A percentile compares a stretch with the other conserved stretches of the same genome.
These are phyloP conservation scores for Parafenestella ontariensis DNA, from an alignment of 2,329 filamentous ascomycete genomes.

Conservation along the genomic window DNA sequence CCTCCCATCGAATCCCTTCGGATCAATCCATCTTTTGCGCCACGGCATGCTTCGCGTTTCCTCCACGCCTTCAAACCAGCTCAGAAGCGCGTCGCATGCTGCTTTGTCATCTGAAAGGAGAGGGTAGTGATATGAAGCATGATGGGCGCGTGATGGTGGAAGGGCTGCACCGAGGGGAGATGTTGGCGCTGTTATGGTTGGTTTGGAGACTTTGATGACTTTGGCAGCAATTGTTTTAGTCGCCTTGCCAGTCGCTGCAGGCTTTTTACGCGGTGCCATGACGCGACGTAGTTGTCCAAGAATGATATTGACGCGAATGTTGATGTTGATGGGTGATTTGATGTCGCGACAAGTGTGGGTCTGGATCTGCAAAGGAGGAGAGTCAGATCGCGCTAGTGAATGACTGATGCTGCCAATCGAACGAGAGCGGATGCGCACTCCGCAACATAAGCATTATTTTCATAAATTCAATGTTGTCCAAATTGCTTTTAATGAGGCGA, in stretches of 20 bases:
- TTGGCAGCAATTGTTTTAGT: neutral
- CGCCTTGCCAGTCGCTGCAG: neutral
- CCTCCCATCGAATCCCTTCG: conserved; percentile 32
- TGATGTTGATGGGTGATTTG: neutral
- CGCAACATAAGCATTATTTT: neutral
- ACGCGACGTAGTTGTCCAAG: neutral
- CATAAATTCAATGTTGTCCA: too few relatives aligned
- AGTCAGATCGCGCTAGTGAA: neutral
- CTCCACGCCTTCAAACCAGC: conserved; percentile 43
- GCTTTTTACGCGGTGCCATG: neutral
- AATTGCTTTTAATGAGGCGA: too few relatives aligned
- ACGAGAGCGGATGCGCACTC: neutral
- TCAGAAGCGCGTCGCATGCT: conserved; percentile 28
- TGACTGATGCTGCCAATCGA: neutral
- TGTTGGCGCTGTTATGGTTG: conserved; percentile 20
- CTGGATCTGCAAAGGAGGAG: neutral
- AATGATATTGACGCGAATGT: neutral
- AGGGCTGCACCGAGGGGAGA: conserved; percentile 18
- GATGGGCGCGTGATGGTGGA: conserved; percentile 38
- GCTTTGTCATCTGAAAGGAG: conserved; percentile 28
- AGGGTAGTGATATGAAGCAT: conserved; percentile 39
- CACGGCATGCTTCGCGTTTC: conserved; percentile 47
- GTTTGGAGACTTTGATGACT: neutral
- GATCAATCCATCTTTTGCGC: conserved; percentile 65
- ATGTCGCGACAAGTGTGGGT: neutral